These are phyloP conservation scores for Entonaema liquescens DNA, from an alignment of 495 filamentous ascomycete genomes.

Conservation along the genomic window DNA sequence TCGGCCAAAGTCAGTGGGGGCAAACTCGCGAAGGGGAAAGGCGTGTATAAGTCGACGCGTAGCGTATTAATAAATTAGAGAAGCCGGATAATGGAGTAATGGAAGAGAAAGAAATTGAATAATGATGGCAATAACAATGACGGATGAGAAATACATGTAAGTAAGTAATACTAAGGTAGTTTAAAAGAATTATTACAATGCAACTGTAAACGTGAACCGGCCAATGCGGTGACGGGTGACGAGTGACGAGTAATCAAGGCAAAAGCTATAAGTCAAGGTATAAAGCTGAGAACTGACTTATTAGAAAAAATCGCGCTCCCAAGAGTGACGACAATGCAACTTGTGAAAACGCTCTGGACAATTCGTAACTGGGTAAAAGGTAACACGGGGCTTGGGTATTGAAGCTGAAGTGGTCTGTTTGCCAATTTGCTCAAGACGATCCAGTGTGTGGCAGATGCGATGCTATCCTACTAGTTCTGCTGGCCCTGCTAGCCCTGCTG, in stretches of 20 bases:
- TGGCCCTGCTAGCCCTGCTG: background rate
- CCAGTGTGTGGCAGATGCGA: conserved; percentile 30
- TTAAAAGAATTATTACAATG: conserved; percentile 18
- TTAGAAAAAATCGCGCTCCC: conserved; percentile 23
- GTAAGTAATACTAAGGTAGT: conserved; percentile 1
- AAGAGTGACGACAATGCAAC: conserved; percentile 15
- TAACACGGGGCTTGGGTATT: conserved; percentile 8
- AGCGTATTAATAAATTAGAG: conserved; percentile 11
- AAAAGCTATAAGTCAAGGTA: background rate
- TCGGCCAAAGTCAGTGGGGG: conserved; percentile 24
- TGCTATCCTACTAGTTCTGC: conserved; percentile 15
- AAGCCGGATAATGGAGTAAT: conserved; percentile 9
- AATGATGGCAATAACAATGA: conserved; percentile 1
- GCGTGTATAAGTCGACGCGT: conserved; percentile 24
- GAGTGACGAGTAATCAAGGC: background rate
- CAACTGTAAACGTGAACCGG: conserved; percentile 10
- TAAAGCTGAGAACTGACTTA: conserved; percentile 21
- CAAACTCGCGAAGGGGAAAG: background rate
- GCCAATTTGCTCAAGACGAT: conserved; percentile 7
- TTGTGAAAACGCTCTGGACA: conserved; percentile 20
- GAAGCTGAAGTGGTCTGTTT: conserved; percentile 31
- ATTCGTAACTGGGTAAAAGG: conserved; percentile 6
- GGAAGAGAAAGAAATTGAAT: conserved; percentile 11
- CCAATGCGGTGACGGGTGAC: conserved; percentile 11
- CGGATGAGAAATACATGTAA: conserved; percentile 4